Conservation (phyloP, 140 eudicot species). For the Oenanthe javanica region DNA sequence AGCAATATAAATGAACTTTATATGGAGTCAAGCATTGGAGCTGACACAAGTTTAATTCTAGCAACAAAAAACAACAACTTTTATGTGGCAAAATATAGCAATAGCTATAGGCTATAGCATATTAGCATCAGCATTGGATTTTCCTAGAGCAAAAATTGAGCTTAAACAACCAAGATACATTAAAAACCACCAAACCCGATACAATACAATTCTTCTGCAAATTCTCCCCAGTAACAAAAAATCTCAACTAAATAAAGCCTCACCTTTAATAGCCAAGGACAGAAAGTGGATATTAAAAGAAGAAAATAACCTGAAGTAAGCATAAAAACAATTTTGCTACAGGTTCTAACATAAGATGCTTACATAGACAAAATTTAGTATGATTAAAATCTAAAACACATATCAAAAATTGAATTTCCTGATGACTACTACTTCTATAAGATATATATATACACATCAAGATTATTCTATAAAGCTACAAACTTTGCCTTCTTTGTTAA, state of each 20-base stretch:
- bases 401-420: not conserved
- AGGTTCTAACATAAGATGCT: not conserved
- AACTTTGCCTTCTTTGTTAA: not conserved
- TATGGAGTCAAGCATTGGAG: not conserved
- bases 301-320: not conserved
- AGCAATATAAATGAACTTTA: not conserved
- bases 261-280: not conserved
- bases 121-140: not conserved
- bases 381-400: not conserved
- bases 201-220: not conserved
- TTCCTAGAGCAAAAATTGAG: not conserved
- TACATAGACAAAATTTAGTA: not conserved
- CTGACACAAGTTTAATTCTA: not conserved
- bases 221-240: not conserved
- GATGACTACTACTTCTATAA: not conserved
- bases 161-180: not conserved
- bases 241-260: not conserved
- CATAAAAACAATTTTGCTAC: not conserved
- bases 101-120: not conserved
- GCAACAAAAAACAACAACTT: not conserved
- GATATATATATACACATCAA: not conserved
- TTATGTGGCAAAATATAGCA: not conserved
- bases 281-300: not conserved
- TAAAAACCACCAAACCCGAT: too few species aligned
- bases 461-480: not conserved